Evolutionary conservation across 176 grass and related monocot species (phyloP), one percentile per base, ranked within the genome.

Genomic region (Carex scoparia): DNA sequence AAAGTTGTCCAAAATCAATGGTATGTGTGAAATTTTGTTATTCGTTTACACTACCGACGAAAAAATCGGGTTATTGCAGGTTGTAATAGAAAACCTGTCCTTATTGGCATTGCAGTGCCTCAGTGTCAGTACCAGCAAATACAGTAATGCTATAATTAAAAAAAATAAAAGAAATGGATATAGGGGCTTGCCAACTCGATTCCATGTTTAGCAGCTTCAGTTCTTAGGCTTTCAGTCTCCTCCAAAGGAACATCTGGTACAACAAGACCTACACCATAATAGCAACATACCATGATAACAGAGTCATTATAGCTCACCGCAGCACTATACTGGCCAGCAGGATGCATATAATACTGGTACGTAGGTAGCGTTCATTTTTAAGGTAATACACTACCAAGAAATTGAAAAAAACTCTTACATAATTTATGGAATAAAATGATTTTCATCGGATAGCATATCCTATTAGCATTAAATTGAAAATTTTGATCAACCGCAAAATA

Each of bases 241-340:
- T 99, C 97, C 38, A 99, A 83, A 89, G 93, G 93, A 85, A 99
- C 90, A 94, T 99, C 96, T 46, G 96, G 96, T 66, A 99, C 96
- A 32, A 99, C 96, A 88, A 99, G 91, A 81, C 93, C 96, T 99
- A 79, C 51, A 89, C 86, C 67, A 74, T 30, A 30, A 75, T 65
- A 42, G n/a, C 44, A 81, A 76, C 62, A 23, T 19, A 85, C 27
- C 5, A 1, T 44, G 14, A 75, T 51, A 75, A 31, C 46, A 75
- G 53, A 51, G 46, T 16, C 19, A 75, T 18, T 51, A 75, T 23
- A 33, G 16, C 46, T 27, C 18, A 76, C 48, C 10, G 4, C 10
- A 28, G 42, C 13, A 54, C n/a, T 75, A 10, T 56, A 78, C n/a
- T 5, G 2, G 11, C 5, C 28, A 57, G 27, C 71, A 76, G 71